Conservation (phyloP, 2,329 filamentous ascomycete genomes). For the Claviceps citrina region DNA sequence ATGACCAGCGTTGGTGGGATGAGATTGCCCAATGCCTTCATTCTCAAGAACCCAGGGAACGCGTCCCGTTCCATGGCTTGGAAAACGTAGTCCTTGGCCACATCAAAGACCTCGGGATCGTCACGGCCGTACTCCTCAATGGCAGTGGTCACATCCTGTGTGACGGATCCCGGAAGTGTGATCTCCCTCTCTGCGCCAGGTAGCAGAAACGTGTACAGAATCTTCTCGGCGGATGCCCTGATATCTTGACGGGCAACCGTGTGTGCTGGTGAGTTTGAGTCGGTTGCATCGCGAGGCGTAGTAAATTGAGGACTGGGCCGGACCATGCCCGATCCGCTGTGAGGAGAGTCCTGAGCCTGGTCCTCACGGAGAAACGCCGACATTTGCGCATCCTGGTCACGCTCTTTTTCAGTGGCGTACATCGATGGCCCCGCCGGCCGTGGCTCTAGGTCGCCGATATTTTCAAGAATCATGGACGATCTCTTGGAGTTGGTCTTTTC, state of each 20-base stretch:
- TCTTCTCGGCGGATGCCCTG: conserved; percentile 87
- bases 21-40: conserved; percentile 89
- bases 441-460: conserved; percentile 49
- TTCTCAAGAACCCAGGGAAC: conserved; percentile 90
- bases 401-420: conserved; percentile 54
- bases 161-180: conserved; percentile 74
- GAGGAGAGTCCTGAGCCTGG: conserved; percentile 38
- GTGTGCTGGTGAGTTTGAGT: conserved; percentile 70
- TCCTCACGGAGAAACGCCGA: conserved; percentile 74
- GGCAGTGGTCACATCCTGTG: conserved; percentile 66
- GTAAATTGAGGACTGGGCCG: conserved; percentile 42
- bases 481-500: conserved; percentile 69
- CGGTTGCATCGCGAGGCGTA: conserved; percentile 46
- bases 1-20: conserved; percentile 82
- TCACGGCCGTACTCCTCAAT: conserved; percentile 88
- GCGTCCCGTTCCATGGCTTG: conserved; percentile 99
- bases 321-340: conserved; percentile 30
- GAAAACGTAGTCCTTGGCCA: conserved; percentile 97
- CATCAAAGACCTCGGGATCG: conserved; percentile 92
- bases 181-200: conserved; percentile 95
- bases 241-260: conserved; percentile 82
- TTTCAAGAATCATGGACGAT: conserved; percentile 66
- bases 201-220: conserved; percentile 92
- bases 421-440: conserved; percentile 44
- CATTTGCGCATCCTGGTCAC: conserved; percentile 73